These are phyloP conservation scores for Stephania japonica DNA, from an alignment of 164 flowering plant species.

Conservation along the genomic window DNA sequence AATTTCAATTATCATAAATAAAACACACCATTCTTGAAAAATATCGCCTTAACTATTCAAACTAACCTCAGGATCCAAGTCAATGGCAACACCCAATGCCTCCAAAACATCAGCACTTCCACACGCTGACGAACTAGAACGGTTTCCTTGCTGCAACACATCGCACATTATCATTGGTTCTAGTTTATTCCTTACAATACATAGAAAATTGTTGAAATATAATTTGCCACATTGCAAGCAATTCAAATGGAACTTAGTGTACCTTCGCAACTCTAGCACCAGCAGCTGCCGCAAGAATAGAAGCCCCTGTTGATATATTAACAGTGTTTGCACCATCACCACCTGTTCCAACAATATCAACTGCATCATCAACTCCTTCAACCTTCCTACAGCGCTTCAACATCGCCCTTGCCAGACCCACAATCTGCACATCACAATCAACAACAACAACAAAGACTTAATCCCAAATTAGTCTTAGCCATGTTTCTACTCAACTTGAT, in stretches of 20 bases:
- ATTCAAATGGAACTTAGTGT: not conserved
- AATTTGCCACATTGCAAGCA: not conserved
- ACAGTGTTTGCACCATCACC: conserved; percentile 98
- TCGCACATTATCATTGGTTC: not conserved
- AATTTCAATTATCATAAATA: not conserved
- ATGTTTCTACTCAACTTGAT: not conserved
- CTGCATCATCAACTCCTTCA: conserved; percentile 65
- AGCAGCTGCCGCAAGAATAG: conserved; percentile 89
- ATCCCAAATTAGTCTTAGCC: not conserved
- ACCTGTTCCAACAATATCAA: conserved; percentile 98
- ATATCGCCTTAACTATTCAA: not conserved
- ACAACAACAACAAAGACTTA: not conserved
- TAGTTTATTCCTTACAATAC: not conserved
- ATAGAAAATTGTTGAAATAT: not conserved
- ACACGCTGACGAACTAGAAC: conserved; percentile 95
- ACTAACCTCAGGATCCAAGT: conserved; percentile 82
- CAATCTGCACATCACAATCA: conserved; percentile 36
- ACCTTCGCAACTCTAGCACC: conserved; percentile 98
- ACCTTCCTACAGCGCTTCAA: conserved; percentile 58
- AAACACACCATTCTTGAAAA: not conserved
- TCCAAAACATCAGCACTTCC: conserved; percentile 98
- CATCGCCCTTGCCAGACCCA: conserved; percentile 90
- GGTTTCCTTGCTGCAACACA: conserved; percentile 79
- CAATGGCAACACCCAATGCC: conserved; percentile 64
- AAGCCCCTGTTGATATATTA: conserved; percentile 90